A percentile compares a stretch with the other conserved stretches of the same genome.
phyloP scores from a whole-genome alignment of 2,329 filamentous ascomycete genomes.

The Nigrospora osmanthi region DNA sequence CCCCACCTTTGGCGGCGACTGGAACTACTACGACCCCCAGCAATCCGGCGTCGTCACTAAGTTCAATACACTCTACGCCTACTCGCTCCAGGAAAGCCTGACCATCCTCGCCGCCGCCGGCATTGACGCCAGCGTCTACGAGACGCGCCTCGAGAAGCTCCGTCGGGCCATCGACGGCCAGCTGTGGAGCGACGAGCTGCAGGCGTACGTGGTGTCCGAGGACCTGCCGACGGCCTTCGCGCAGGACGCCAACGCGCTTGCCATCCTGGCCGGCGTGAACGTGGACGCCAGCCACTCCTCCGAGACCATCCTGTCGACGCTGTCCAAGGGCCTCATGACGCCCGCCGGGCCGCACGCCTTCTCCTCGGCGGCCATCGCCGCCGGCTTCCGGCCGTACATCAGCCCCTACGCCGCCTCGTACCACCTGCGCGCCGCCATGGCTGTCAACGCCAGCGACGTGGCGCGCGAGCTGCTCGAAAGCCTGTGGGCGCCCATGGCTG shows the following conservation, averaged over 20 bases:
- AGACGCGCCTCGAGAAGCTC: constrained; percentile 13
- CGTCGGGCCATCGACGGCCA: constrained; percentile 14
- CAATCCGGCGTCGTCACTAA: constrained; percentile 20
- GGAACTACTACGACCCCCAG: constrained; percentile 24
- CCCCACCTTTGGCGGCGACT: constrained; percentile 20
- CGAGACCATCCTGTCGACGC: constrained; percentile 9
- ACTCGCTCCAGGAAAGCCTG: constrained; percentile 17
- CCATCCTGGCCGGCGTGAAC: constrained; percentile 20
- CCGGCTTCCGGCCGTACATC: constrained; percentile 3
- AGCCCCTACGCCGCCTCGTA: constrained; percentile 17
- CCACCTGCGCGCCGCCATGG: constrained; percentile 20
- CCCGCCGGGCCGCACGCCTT: constrained; percentile 5
- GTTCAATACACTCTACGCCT: constrained; percentile 24
- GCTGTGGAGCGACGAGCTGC: constrained; percentile 16
- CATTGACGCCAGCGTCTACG: constrained; percentile 12
- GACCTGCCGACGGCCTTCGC: constrained; percentile 10
- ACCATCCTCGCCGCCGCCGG: constrained; percentile 12
- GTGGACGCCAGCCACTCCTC: constrained; percentile 5
- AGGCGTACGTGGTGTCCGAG: constrained; percentile 17
- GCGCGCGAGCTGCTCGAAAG: constrained; percentile 9
- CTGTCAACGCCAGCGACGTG: constrained; percentile 3
- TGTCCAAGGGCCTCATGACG: constrained; percentile 4
- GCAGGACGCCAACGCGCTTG: constrained; percentile 22
- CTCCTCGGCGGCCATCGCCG: not conserved
- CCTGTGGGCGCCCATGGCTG: constrained; percentile 19